Evolutionary conservation across 192 early-diverging fungal species (phyloP), one percentile per base, ranked within the genome.

Genomic region (Dissophora globulifera): DNA sequence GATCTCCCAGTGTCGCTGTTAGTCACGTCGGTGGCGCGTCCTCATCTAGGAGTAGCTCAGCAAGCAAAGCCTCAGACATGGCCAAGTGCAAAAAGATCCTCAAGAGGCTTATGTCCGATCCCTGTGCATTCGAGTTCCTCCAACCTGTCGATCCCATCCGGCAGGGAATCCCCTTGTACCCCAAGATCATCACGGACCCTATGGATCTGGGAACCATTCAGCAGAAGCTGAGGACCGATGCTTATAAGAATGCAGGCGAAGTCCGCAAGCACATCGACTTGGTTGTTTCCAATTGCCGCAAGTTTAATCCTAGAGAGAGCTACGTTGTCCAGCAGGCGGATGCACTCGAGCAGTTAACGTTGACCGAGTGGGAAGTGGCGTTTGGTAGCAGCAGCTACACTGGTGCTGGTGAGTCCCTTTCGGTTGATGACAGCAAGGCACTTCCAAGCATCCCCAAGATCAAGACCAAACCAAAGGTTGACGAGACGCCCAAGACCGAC

Each of bases 201-300:
- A 93, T 93, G 87, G 92, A 93, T 62, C 79, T 93, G 3, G 84
- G 88, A 20, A 93, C 91, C 0, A 83, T 92, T 23, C 76, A 67
- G 48, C 79, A 80, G 6, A 86, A 89, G 32, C 79, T 93, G 4
- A 84, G 84, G 6, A 67, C 82, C n/a, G 65, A 66, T n/a, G 54
- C 74, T 22, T 92, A 93, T 74, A 53, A 30, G 3, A 79, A 35
- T 0, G 59, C 85, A 0, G 54, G 68, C 2, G 82, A 86, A 43
- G 80, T 93, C 32, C 58, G 79, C n/a, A 66, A 72, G 12, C 89
- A 92, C 54, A 71, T 93, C 11, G 50, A 80, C 23, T 69, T 86
- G 29, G 82, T 93, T 0, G 78, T 92, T n/a, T 54, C 47, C 23
- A 93, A 93, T 68, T 93, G 92, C 69, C 87, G 82, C 20, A 80